Evolutionary conservation across 2,329 filamentous ascomycete genomes (phyloP).

Genomic region (Neofusicoccum sp.): DNA sequence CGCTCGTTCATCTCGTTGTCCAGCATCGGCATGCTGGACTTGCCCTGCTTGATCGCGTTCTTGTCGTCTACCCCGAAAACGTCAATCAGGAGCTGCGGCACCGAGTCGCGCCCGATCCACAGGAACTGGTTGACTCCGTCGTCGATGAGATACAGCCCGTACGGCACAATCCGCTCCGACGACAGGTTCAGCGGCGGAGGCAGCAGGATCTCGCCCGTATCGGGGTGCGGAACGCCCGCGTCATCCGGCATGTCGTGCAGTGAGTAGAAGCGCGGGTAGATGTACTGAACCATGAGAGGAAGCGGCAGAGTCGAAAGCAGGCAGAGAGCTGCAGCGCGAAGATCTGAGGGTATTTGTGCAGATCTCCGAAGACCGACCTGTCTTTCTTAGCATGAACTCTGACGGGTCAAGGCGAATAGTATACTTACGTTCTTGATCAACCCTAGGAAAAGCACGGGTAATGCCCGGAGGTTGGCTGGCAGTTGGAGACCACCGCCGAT

Average conservation of each 20-base stretch:
- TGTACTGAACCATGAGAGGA: slow-evolving; percentile 88
- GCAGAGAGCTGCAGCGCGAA: slow-evolving; percentile 88
- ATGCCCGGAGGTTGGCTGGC: slow-evolving; percentile 82
- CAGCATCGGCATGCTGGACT: slow-evolving; percentile 79
- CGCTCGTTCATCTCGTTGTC: slow-evolving; percentile 97
- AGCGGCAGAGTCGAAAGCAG: slow-evolving; percentile 90
- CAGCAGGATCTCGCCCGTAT: slow-evolving; percentile 84
- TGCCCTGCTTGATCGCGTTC: slow-evolving; percentile 83
- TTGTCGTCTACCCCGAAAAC: slow-evolving; percentile 88
- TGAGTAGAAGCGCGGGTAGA: slow-evolving; percentile 65
- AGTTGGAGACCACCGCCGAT: slow-evolving; percentile 86
- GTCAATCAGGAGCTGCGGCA: slow-evolving; percentile 82
- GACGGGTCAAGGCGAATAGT: neutral
- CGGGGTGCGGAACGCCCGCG: slow-evolving; percentile 78
- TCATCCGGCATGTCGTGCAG: slow-evolving; percentile 96
- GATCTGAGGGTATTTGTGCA: slow-evolving; percentile 88
- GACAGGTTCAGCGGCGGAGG: slow-evolving; percentile 83
- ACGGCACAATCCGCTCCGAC: slow-evolving; percentile 81
- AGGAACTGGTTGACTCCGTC: slow-evolving; percentile 97
- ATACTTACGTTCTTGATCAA: slow-evolving; percentile 85
- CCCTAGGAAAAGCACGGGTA: slow-evolving; percentile 88
- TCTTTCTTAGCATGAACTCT: slow-evolving; percentile 13
- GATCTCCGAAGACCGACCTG: slow-evolving; percentile 81
- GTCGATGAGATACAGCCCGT: slow-evolving; percentile 93
- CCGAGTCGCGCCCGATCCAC: slow-evolving; percentile 90